Conservation (phyloP, 352 stramenopile genomes). For the Globisporangium iwayamae region DNA sequence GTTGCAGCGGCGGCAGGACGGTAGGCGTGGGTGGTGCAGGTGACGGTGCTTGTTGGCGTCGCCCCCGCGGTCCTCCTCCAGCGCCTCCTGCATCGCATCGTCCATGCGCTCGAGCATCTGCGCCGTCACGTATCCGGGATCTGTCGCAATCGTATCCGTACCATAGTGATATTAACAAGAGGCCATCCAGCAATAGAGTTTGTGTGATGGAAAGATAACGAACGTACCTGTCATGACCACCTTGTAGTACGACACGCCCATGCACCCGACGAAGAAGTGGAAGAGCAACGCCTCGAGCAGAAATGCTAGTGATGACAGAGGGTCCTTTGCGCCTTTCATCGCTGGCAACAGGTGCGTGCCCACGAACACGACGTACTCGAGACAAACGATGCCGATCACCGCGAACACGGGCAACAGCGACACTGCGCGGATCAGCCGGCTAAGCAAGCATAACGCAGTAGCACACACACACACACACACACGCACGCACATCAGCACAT, state of each 20-base stretch:
- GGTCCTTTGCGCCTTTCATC: slow-evolving; percentile 14
- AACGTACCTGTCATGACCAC: slow-evolving; percentile 68
- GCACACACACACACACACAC: not conserved
- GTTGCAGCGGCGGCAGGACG: slow-evolving; percentile 58
- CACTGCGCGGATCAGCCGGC: slow-evolving; percentile 55
- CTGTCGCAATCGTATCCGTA: slow-evolving; percentile 22
- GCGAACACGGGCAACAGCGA: slow-evolving; percentile 62
- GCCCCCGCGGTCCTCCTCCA: slow-evolving; percentile 40
- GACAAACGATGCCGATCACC: slow-evolving; percentile 46
- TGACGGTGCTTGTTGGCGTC: slow-evolving; percentile 6
- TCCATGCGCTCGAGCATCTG: slow-evolving; percentile 52
- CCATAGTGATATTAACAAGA: not conserved
- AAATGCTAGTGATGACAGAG: slow-evolving; percentile 17
- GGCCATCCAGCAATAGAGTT: not conserved
- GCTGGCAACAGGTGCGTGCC: slow-evolving; percentile 42
- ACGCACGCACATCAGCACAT: not conserved
- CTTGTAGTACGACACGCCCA: slow-evolving; percentile 61
- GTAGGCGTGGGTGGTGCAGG: slow-evolving; percentile 13
- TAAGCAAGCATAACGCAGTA: slow-evolving; percentile 10
- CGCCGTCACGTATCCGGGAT: slow-evolving; percentile 77
- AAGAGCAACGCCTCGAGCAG: slow-evolving; percentile 49
- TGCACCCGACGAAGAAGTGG: slow-evolving; percentile 50
- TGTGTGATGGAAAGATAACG: too few species aligned
- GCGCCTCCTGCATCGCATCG: slow-evolving; percentile 54
- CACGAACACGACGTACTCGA: slow-evolving; percentile 76